Percentiles rank a stretch among this genome's conserved stretches.
These are phyloP conservation scores for Acanthamoeba healyi DNA, from an alignment of 208 protist genomes.

Conservation along the genomic window DNA sequence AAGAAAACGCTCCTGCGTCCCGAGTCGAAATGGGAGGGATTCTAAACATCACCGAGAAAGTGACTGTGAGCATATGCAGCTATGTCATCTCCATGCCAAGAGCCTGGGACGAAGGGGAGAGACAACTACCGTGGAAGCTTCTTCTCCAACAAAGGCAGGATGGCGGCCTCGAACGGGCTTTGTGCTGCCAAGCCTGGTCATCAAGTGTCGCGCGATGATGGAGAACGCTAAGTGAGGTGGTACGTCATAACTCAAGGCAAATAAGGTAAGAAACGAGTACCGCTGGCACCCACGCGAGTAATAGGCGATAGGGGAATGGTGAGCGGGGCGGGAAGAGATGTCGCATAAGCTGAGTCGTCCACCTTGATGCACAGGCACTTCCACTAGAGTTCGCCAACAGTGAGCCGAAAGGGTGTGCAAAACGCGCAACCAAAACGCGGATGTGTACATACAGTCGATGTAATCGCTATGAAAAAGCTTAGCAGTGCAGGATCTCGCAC, in stretches of 20 bases:
- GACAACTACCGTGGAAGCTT: slow-evolving; percentile 63
- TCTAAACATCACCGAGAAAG: too few relatives aligned
- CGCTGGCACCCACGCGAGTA: too few relatives aligned
- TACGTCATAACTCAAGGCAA: too few relatives aligned
- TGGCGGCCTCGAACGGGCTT: slow-evolving; percentile 4
- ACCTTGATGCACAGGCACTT: not conserved
- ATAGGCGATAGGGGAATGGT: not conserved
- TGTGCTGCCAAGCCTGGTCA: too few relatives aligned
- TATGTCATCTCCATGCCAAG: too few relatives aligned
- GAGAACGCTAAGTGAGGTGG: too few relatives aligned
- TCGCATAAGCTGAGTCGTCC: not conserved
- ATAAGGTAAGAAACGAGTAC: too few relatives aligned
- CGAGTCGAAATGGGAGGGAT: not conserved
- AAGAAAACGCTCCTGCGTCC: not conserved
- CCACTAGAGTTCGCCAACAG: too few relatives aligned
- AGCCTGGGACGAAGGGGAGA: not conserved
- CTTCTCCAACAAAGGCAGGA: not conserved
- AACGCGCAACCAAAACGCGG: too few relatives aligned
- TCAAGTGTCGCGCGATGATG: too few relatives aligned
- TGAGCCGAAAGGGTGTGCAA: too few relatives aligned
- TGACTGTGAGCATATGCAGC: too few relatives aligned
- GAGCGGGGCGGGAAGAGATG: not conserved
- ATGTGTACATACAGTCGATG: slow-evolving; percentile 32
- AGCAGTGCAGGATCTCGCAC: not conserved
- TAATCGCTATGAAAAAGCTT: not conserved